Base-by-base conservation (phyloP, 306 rosid species). In the Cicer chorassanicum region DNA sequence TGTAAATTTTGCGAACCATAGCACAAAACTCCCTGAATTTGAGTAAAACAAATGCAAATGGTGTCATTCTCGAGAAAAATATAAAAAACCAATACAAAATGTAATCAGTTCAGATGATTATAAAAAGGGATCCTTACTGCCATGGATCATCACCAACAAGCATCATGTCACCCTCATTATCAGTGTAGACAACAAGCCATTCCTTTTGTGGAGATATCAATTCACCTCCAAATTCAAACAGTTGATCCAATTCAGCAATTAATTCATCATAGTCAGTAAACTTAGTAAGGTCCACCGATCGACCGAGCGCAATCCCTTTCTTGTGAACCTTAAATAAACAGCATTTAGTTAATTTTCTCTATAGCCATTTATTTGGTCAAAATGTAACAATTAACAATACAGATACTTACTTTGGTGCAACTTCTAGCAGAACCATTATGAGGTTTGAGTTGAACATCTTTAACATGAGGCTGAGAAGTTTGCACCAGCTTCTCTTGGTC, bases 71-170 rank as follows among this genome's bases (percentile, higher is more conserved):
- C 45, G 40, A 82, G 12, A 7, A 2, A 11, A 10, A 36, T 9
- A 8, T 8, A 16, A 9, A 38, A 70, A 59, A 34, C 42, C 0
- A 10, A 71, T 13, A 10, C 1, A 34, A 9, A 16, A 38, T 43
- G 19, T 8, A 41, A 66, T 29, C 36, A 29, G 36, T 8, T 40
- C 16, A 16, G 34, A 6, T 48, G 55, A 16, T 53, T 18, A 36
- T 44, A 78, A 56, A 72, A 2, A 67, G 8, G 48, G 61, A 71
- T 82, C 51, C 99, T 88, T 90, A 94, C 99, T 76, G 96, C 99
- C 97, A 94, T 0, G 99, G 99, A 86, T 94, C 99, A 75, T 94
- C 99, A 29, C 99, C 99, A 72, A 90, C 99, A 72, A 94, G 99
- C 99, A 94, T 94, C 93, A 90, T 92, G 81, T 94, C 99, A 8